Evolutionary conservation across 2,329 filamentous ascomycete genomes (phyloP), one percentile per base, ranked within the genome.

Genomic region (Alternaria incomplexa): DNA sequence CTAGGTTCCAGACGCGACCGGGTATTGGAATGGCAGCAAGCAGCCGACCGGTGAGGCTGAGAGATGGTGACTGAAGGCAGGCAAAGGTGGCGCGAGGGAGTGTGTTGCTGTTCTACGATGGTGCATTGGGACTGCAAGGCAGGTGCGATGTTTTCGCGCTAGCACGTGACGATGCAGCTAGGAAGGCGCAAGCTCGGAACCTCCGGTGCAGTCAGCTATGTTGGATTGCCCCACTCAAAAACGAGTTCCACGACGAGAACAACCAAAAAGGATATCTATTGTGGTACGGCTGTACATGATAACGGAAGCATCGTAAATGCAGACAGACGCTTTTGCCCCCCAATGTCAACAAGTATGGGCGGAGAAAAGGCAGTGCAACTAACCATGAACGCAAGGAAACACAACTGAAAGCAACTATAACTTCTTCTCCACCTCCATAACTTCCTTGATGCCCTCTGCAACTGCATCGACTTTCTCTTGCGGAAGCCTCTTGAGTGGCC

Each of bases 401-500:
- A 53, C 53, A 43, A 52, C 50, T 40, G 17, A 45, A 46, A 40
- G 28, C 15, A 47, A 62, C 67, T 65, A 80, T 72, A 82, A 74
- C 62, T 76, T 80, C 55, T 77, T 81, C 82, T 92, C 90, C 52
- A 91, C 78, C 64, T 88, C 86, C 87, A 92, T 90, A 11, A 87
- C 86, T 77, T 91, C 89, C 65, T 70, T 73, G 48, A 82, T 80
- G 13, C 79, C 78, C 25, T 82, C 77, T n/a, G 76, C 76, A 22
- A 83, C 74, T 3, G 77, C 73, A 59, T 78, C 79, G 17, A 86
- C 83, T 73, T 83, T 84, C 43, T 86, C 88, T 73, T 88, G 80
- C 44, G 87, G 85, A 54, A 93, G 80, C 63, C 88, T 85, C 84
- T 89, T 90, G 68, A 94, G 85, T 56, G 93, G 93, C 72, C 86